Percentiles rank a stretch among this genome's conserved stretches.
These are phyloP conservation scores for Aquilaria agallochum DNA, from an alignment of 441 rosid species.

Conservation along the genomic window DNA sequence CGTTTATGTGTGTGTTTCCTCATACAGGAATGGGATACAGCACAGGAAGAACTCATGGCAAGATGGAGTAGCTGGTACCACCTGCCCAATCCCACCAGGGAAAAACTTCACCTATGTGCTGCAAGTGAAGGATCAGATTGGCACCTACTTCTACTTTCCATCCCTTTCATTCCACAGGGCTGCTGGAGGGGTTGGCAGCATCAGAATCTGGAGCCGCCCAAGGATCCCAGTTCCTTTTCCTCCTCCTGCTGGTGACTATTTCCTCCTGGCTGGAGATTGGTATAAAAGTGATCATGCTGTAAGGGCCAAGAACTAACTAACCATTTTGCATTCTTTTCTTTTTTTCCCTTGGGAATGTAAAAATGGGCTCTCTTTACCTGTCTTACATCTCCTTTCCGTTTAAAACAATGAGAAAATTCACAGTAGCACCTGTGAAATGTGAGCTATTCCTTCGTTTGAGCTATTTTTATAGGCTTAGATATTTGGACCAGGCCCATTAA, in stretches of 20 bases:
- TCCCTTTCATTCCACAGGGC: conserved; percentile 63
- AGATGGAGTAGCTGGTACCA: conserved; percentile 64
- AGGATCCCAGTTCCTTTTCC: conserved; percentile 59
- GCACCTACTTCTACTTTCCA: conserved; percentile 61
- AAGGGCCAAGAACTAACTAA: conserved; percentile 6
- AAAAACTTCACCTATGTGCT: conserved; percentile 53
- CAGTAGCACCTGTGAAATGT: too few relatives aligned
- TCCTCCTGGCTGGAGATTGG: conserved; percentile 65
- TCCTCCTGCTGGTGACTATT: conserved; percentile 47
- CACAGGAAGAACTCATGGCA: conserved; percentile 68
- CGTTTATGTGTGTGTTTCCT: neutral
- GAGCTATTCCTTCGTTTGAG: too few relatives aligned
- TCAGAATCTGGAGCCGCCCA: conserved; percentile 69
- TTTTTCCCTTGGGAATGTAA: too few relatives aligned
- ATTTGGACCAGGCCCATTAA: too few relatives aligned
- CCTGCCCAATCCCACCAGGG: conserved; percentile 62
- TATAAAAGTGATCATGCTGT: conserved; percentile 57
- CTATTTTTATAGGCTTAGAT: too few relatives aligned
- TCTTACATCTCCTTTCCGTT: too few relatives aligned
- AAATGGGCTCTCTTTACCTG: too few relatives aligned
- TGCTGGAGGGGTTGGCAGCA: conserved; percentile 60
- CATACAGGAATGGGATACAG: conserved; percentile 54
- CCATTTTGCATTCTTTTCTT: too few relatives aligned
- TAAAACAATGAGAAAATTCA: too few relatives aligned
- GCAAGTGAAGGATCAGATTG: conserved; percentile 69